A percentile compares a stretch with the other conserved stretches of the same genome.
These are phyloP conservation scores for Neostapfia colusana DNA, from an alignment of 176 grass and related monocot genomes.

Conservation along the genomic window DNA sequence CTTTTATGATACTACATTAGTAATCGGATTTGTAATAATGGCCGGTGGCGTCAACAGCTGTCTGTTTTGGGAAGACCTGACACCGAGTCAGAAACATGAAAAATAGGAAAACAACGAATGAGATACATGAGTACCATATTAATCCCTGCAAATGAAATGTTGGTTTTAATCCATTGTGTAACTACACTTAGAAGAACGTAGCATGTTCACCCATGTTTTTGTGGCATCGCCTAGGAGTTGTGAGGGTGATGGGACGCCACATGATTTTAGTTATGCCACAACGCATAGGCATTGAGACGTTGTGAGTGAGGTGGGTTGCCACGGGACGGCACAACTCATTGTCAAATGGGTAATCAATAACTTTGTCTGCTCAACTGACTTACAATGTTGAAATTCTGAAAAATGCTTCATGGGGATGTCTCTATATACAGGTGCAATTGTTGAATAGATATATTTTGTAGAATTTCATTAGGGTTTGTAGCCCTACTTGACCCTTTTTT, in stretches of 20 bases:
- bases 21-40: not conserved
- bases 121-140: not conserved
- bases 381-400: not conserved
- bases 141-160: not conserved
- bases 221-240: too few relatives aligned
- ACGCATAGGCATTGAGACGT: too few relatives aligned
- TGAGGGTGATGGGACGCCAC: too few relatives aligned
- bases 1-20: not conserved
- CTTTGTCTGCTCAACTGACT: not conserved
- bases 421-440: not conserved
- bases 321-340: not conserved
- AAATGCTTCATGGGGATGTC: not conserved
- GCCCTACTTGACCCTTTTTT: not conserved
- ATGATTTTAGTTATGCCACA: too few relatives aligned
- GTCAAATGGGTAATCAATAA: not conserved
- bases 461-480: not conserved
- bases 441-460: not conserved
- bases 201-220: not conserved
- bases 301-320: too few relatives aligned
- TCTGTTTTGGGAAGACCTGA: not conserved
- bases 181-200: not conserved
- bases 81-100: not conserved
- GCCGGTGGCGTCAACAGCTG: not conserved
- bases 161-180: not conserved
- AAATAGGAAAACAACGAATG: not conserved